Base-by-base conservation (phyloP, 192 early-diverging fungal genomes). In the Obelidium mucronatum region DNA sequence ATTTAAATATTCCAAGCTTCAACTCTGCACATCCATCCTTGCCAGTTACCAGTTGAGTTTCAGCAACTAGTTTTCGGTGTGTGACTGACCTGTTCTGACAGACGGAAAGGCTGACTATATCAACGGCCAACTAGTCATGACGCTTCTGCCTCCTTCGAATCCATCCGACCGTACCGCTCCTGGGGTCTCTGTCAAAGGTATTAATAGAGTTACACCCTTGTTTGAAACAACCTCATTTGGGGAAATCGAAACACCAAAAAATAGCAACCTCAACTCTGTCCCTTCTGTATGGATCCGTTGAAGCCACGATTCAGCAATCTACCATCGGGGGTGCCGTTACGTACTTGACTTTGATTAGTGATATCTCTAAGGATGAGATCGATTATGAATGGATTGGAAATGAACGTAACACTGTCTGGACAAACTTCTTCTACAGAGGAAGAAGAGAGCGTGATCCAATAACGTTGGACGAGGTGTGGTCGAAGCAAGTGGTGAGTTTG, bases 371-470 rank as follows among this genome's bases (percentile, higher is more conserved):
- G 64, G 74, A 76, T 35, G 74, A 76, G 37, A 53, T 76, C 26
- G 74, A 76, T 48, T 76, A 26, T 28, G 74, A 76, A 42, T 74
- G 61, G 56, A 60, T 73, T 36, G 70, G 54, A 22, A 40, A 59
- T 60, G 53, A 60, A 24, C 36, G 34, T 35, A 59, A 4, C n/a
- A 59, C 26, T 24, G 56, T 62, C 24, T 76, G 74, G 74, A 76
- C 74, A 30, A 76, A 76, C 65, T 76, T 76, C 34, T 76, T 76
- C 51, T 76, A 68, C 66, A 44, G 66, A 35, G 22, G 44, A 13
- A 11, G 15, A 15, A 36, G 73, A 64, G 56, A 74, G 31, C 3
- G 55, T 6, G 73, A 74, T 19, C 60, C 73, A 4, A 40, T 40
- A 11, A 74, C 73, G 2, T 24, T 42, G 36, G 26, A 62, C 44